Percentiles rank a stretch among this genome's conserved stretches.
Evolutionary conservation across 192 early-diverging fungal species (phyloP).

Genomic region (Linderina pennispora): DNA sequence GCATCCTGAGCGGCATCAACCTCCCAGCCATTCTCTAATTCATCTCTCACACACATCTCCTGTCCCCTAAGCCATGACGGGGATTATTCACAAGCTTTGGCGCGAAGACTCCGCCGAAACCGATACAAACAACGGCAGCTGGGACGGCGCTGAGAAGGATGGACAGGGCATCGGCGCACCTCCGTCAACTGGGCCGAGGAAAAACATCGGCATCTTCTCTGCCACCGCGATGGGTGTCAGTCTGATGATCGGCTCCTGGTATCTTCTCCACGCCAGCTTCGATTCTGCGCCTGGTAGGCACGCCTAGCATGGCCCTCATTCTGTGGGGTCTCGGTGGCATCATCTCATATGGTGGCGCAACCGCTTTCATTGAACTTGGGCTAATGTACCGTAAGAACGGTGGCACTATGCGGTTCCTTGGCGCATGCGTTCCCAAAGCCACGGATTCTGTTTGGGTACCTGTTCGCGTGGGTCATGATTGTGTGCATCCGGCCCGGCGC

Average conservation of each 20-base stretch:
- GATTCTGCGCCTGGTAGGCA: constrained; percentile 55
- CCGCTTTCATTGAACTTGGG: constrained; percentile 89
- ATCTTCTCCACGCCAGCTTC: constrained; percentile 78
- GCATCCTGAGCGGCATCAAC: no score
- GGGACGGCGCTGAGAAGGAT: no score
- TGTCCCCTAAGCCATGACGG: no score
- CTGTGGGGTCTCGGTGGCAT: constrained; percentile 73
- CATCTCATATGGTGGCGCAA: constrained; percentile 72
- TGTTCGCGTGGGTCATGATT: constrained; percentile 50
- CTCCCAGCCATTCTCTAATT: no score
- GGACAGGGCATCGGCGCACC: neutral
- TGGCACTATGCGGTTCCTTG: constrained; percentile 84
- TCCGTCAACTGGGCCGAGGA: neutral
- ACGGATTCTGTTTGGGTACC: constrained; percentile 42
- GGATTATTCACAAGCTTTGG: neutral
- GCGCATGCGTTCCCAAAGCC: constrained; percentile 57
- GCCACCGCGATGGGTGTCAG: constrained; percentile 67
- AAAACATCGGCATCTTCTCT: constrained; percentile 50
- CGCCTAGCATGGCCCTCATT: constrained; percentile 62
- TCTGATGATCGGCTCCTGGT: constrained; percentile 72
- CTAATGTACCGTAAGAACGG: constrained; percentile 79
- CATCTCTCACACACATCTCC: no score
- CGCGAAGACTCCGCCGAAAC: neutral
- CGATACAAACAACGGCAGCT: neutral
- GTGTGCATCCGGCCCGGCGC: constrained; percentile 50